Evolutionary conservation across 2,329 filamentous ascomycete genomes (phyloP).

Genomic region (Akanthomyces lecanii): DNA sequence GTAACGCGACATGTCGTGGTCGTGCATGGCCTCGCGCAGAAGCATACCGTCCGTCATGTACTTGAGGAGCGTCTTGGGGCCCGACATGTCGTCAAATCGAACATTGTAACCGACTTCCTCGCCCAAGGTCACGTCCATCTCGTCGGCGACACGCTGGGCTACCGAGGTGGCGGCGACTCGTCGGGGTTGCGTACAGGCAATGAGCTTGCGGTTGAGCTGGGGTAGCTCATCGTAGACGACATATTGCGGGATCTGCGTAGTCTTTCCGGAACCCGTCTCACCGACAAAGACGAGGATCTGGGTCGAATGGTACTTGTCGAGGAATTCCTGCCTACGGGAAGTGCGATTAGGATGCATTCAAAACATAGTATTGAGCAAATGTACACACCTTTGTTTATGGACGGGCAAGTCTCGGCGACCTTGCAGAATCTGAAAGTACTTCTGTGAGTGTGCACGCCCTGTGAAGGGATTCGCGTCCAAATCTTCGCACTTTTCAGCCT

Average conservation of each 20-base stretch:
- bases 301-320: conserved; percentile 84
- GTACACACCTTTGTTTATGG: conserved; percentile 72
- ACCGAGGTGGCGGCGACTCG: conserved; percentile 99
- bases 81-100: conserved; percentile 94
- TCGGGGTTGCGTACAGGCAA: conserved; percentile 95
- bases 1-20: conserved; percentile 86
- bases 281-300: conserved; percentile 98
- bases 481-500: conserved; percentile 73
- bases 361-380: neutral
- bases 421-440: conserved; percentile 88
- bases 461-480: conserved; percentile 83
- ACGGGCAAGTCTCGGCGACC: conserved; percentile 82
- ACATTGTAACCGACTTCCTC: conserved; percentile 98
- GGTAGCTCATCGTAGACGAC: conserved; percentile 96
- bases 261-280: conserved; percentile 99
- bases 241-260: conserved; percentile 97
- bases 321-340: conserved; percentile 71
- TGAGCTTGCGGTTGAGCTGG: conserved; percentile 78
- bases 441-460: conserved; percentile 66
- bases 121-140: conserved; percentile 89
- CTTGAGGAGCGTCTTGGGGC: conserved; percentile 85
- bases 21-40: conserved; percentile 91
- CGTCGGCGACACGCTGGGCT: conserved; percentile 93
- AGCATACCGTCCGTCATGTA: conserved; percentile 99
- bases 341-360: neutral